Evolutionary conservation across 352 stramenopile genomes (phyloP).

Genomic region (Globisporangium acanthophoron): DNA sequence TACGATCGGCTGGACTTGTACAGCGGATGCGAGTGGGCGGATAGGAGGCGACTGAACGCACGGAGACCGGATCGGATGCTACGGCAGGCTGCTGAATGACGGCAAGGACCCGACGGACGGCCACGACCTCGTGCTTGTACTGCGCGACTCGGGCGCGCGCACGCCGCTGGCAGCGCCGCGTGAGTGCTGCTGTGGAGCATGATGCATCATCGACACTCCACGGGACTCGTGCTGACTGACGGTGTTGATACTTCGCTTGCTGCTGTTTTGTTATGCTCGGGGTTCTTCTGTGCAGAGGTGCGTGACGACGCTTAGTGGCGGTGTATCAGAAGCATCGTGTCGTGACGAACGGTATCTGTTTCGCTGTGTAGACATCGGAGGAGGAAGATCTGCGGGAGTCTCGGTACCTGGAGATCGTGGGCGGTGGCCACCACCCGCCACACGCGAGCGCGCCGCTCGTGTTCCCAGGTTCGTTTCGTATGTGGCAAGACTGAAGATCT

Average conservation of each 20-base stretch:
- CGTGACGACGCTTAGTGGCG: background rate
- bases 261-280: background rate
- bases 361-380: background rate
- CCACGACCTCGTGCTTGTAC: slow-evolving; percentile 53
- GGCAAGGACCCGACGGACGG: slow-evolving; percentile 47
- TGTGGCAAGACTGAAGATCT: too few species aligned
- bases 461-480: slow-evolving; percentile 40
- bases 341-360: background rate
- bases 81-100: slow-evolving; percentile 42
- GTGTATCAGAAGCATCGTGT: background rate
- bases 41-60: background rate
- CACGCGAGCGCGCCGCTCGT: slow-evolving; percentile 40
- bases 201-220: background rate
- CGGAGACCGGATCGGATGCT: background rate
- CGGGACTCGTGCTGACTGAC: background rate
- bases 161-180: slow-evolving; percentile 32
- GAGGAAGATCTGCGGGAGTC: background rate
- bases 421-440: slow-evolving; percentile 39
- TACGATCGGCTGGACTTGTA: slow-evolving; percentile 11
- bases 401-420: slow-evolving; percentile 54
- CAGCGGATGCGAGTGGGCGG: background rate
- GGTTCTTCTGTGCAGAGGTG: background rate
- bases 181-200: slow-evolving; percentile 8
- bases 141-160: slow-evolving; percentile 45
- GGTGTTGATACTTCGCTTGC: background rate